These are phyloP conservation scores for Colletotrichum euphorbiae DNA, from an alignment of 2,329 filamentous ascomycete genomes.

Conservation along the genomic window DNA sequence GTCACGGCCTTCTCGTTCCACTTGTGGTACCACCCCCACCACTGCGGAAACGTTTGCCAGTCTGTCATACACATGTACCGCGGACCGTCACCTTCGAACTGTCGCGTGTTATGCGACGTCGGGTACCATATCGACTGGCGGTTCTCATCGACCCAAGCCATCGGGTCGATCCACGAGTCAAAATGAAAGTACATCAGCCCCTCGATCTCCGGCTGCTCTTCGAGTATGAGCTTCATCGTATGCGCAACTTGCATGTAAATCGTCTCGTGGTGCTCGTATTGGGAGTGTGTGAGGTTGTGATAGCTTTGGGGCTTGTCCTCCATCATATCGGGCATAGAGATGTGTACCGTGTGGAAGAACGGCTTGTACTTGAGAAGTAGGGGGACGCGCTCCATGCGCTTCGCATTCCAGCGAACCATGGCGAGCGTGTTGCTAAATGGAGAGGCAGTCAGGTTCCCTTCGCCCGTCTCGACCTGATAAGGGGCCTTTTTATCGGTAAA, in stretches of 20 bases:
- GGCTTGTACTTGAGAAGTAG: slow-evolving; percentile 45
- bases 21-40: slow-evolving; percentile 40
- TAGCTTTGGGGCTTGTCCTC: slow-evolving; percentile 30
- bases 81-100: slow-evolving; percentile 35
- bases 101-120: slow-evolving; percentile 37
- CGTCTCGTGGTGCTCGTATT: slow-evolving; percentile 41
- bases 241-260: slow-evolving; percentile 44
- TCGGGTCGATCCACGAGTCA: slow-evolving; percentile 49
- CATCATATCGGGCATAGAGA: slow-evolving; percentile 44
- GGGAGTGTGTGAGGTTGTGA: slow-evolving; percentile 46
- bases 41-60: slow-evolving; percentile 40
- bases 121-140: slow-evolving; percentile 46
- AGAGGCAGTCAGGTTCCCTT: slow-evolving; percentile 40
- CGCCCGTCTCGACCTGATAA: slow-evolving; percentile 16
- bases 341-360: slow-evolving; percentile 47
- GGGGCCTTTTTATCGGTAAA: slow-evolving; percentile 30
- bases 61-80: slow-evolving; percentile 43
- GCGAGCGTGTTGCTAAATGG: slow-evolving; percentile 47
- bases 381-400: slow-evolving; percentile 45
- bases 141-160: slow-evolving; percentile 44
- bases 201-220: slow-evolving; percentile 44
- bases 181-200: slow-evolving; percentile 49
- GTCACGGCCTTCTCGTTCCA: slow-evolving; percentile 36
- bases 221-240: slow-evolving; percentile 47
- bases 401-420: slow-evolving; percentile 46